A percentile compares a stretch with the other conserved stretches of the same genome.
Evolutionary conservation across 192 early-diverging fungal genomes (phyloP).

Genomic region (Rhizoclosmatium sp.): DNA sequence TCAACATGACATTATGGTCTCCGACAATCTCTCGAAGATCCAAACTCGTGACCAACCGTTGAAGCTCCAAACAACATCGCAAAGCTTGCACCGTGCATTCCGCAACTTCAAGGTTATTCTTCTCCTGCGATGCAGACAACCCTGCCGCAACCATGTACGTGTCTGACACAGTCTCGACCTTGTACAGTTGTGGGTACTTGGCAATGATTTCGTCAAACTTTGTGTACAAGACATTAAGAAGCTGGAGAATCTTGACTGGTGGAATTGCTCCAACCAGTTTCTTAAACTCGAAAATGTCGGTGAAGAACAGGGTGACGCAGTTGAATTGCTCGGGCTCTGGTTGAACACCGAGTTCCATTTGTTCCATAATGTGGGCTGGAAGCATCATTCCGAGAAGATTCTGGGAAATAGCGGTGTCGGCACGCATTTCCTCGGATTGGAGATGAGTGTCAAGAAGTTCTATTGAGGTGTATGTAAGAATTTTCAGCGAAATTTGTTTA

Average conservation of each 20-base stretch:
- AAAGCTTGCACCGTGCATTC: constrained; percentile 33
- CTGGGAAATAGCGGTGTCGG: constrained; percentile 28
- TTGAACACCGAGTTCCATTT: constrained; percentile 26
- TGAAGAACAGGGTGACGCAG: constrained; percentile 37
- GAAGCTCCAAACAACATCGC: constrained; percentile 24
- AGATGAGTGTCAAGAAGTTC: constrained; percentile 38
- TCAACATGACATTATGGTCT: constrained; percentile 26
- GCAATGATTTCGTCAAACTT: constrained; percentile 35
- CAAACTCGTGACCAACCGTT: constrained; percentile 2
- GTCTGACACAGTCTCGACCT: constrained; percentile 43
- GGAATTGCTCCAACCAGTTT: constrained; percentile 3
- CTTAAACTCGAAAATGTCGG: constrained; percentile 38
- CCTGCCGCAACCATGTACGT: constrained; percentile 46
- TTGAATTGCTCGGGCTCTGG: constrained; percentile 37
- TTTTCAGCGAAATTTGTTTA: background rate
- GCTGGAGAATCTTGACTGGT: constrained; percentile 32
- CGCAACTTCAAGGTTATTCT: constrained; percentile 21
- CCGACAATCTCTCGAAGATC: constrained; percentile 31
- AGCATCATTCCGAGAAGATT: constrained; percentile 42
- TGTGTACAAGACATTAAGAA: constrained; percentile 33
- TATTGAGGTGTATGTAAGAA: background rate
- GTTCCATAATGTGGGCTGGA: constrained; percentile 39
- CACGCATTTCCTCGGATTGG: constrained; percentile 36
- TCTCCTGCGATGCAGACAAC: constrained; percentile 14
- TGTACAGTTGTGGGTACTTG: constrained; percentile 26